phyloP scores from a whole-genome alignment of 306 rosid genomes.

The Benincasa hispida region DNA sequence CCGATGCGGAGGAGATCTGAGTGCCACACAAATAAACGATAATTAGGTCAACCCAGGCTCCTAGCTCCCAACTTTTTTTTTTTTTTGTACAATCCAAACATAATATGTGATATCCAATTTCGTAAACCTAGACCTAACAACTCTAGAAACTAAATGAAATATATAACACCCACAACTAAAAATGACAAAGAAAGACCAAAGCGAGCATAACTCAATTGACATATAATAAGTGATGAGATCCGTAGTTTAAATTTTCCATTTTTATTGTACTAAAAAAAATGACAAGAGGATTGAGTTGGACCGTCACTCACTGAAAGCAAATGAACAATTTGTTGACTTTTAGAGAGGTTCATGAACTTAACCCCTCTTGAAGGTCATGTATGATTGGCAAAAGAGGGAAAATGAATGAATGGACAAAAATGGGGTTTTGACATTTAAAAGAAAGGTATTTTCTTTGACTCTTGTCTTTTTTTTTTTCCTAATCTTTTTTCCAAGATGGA shows the following conservation, averaged over 20 bases:
- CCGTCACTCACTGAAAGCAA: not conserved
- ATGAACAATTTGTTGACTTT: not conserved
- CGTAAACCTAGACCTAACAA: not conserved
- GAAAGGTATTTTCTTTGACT: not conserved
- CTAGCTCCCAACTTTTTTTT: not conserved
- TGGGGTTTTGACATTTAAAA: not conserved
- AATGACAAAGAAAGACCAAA: no score
- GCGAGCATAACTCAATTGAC: no score
- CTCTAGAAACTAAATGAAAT: not conserved
- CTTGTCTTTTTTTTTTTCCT: not conserved
- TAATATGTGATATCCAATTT: not conserved
- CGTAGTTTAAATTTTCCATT: no score
- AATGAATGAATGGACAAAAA: not conserved
- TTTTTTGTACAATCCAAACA: not conserved
- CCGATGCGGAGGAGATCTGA: no score
- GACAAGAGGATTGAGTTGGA: not conserved
- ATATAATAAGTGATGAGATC: no score
- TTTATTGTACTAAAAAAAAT: not conserved
- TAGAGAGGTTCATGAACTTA: not conserved
- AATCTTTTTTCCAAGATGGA: not conserved
- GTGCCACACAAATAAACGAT: not conserved
- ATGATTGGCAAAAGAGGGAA: not conserved
- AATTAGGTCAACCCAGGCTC: not conserved
- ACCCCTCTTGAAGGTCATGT: not conserved
- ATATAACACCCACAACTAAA: not conserved